Evolutionary conservation across 768 basidiomycete genomes (phyloP).

Genomic region (Mycena pura): DNA sequence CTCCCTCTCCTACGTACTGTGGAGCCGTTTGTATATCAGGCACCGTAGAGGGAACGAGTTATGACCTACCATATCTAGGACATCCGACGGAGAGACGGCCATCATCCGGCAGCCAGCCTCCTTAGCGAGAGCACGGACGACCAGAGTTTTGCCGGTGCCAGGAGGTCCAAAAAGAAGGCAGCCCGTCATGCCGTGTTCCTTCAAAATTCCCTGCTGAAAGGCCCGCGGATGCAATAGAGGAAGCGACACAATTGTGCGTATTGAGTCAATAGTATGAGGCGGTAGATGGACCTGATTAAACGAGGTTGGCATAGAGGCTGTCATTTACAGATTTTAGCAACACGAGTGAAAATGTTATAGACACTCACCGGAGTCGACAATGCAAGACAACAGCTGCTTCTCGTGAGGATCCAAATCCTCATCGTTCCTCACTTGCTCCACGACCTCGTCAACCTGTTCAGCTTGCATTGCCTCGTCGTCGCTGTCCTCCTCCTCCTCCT

Average conservation of each 20-base stretch:
- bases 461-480: constrained; percentile 45
- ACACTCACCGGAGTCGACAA: constrained; percentile 77
- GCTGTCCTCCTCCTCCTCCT: constrained; percentile 44
- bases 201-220: constrained; percentile 88
- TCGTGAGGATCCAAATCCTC: constrained; percentile 83
- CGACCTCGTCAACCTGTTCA: constrained; percentile 74
- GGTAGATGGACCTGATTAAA: constrained; percentile 92
- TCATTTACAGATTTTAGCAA: constrained; percentile 16
- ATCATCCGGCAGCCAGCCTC: constrained; percentile 96
- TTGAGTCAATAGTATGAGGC: constrained; percentile 86
- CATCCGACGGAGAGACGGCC: constrained; percentile 87
- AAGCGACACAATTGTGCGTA: constrained; percentile 89
- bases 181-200: constrained; percentile 90
- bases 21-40: background rate
- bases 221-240: constrained; percentile 88
- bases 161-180: constrained; percentile 93
- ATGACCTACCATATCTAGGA: constrained; percentile 88
- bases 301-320: constrained; percentile 79
- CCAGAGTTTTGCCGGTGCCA: constrained; percentile 87
- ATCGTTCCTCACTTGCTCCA: constrained; percentile 79
- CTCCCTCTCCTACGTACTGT: constrained; percentile 88
- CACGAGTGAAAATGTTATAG: background rate
- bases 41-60: background rate
- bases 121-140: constrained; percentile 89
- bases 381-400: constrained; percentile 79